These are phyloP conservation scores for Vigna angularis DNA, from an alignment of 306 rosid species.

Conservation along the genomic window DNA sequence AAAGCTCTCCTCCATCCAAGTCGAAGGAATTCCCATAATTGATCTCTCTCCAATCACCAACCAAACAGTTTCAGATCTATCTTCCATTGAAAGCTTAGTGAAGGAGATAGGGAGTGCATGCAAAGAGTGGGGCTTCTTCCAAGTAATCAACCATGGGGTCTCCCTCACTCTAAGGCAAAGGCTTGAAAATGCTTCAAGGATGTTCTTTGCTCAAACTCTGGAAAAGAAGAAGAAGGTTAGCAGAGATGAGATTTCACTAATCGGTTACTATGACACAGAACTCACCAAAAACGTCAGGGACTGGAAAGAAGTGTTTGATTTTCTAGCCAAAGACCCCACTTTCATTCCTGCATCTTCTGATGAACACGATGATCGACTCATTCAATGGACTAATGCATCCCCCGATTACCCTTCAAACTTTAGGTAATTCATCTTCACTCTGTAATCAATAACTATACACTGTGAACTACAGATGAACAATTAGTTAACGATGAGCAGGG, in stretches of 20 bases:
- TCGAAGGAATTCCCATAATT: too few relatives aligned
- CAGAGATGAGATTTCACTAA: slow-evolving; percentile 35
- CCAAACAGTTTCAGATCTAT: background rate
- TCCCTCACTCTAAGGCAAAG: slow-evolving; percentile 40
- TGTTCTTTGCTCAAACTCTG: slow-evolving; percentile 63
- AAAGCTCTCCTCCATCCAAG: too few relatives aligned
- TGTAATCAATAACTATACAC: too few relatives aligned
- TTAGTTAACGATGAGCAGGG: slow-evolving; percentile 35
- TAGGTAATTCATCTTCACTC: background rate
- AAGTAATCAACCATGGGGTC: slow-evolving; percentile 63
- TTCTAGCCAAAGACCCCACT: background rate
- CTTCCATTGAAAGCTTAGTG: slow-evolving; percentile 22
- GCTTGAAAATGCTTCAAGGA: slow-evolving; percentile 46
- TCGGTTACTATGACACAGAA: slow-evolving; percentile 62
- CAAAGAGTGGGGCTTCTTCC: slow-evolving; percentile 59
- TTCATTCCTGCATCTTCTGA: slow-evolving; percentile 26
- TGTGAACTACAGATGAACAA: too few relatives aligned
- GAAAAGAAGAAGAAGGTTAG: slow-evolving; percentile 67
- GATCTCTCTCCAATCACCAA: slow-evolving; percentile 51
- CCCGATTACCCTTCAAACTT: slow-evolving; percentile 8
- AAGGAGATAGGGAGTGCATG: slow-evolving; percentile 42
- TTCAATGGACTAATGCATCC: background rate
- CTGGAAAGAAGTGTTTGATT: slow-evolving; percentile 57
- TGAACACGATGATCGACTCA: background rate
- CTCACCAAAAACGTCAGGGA: too few relatives aligned